Evolutionary conservation across 768 basidiomycete species (phyloP), one percentile per base, ranked within the genome.

Genomic region (Gelatoporia subvermispora): DNA sequence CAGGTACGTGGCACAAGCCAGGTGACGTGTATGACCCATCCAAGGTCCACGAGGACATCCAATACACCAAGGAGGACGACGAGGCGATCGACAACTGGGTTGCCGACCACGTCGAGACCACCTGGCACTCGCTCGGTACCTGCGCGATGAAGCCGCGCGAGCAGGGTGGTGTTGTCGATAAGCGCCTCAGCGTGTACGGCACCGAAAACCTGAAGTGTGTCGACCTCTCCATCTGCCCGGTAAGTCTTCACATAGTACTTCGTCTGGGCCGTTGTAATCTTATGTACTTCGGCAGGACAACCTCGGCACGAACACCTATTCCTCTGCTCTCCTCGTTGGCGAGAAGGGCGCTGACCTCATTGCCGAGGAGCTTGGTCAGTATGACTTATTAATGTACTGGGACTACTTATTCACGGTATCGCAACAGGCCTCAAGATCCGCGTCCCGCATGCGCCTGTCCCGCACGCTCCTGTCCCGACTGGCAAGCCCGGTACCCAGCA

Each of bases 41-140:
- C 55, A 82, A 81, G 63, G 72, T 83, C 10, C 78, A 82, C 56
- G 74, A 84, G 50, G 77, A 84, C 49, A 76, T 85, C 68, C 72
- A 76, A 61, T 87, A 85, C 67, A 74, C 72, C 40, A 68, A 73
- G 54, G 83, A 85, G 43, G 84, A 85, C 63, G 83, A 85, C 66
- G 64, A 78, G 60, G 83, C 82, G 35, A 87, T 85, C 57, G 84
- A 85, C 58, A 76, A 84, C 53, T 85, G 82, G 83, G 67, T 82
- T 51, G 66, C 80, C 45, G 70, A 83, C 63, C 82, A 85, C 62
- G 84, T 86, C 57, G 84, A 85, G 72, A 85, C 84, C 9, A 85
- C 83, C 48, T 85, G 84, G 84, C 84, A 86, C 72, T 81, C 78
- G 62, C 71, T 85, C 43, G 82, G 79, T 28, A 64, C 62, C 17